Base-by-base conservation (phyloP, 192 early-diverging fungal genomes). In the Mortierella claussenii region DNA sequence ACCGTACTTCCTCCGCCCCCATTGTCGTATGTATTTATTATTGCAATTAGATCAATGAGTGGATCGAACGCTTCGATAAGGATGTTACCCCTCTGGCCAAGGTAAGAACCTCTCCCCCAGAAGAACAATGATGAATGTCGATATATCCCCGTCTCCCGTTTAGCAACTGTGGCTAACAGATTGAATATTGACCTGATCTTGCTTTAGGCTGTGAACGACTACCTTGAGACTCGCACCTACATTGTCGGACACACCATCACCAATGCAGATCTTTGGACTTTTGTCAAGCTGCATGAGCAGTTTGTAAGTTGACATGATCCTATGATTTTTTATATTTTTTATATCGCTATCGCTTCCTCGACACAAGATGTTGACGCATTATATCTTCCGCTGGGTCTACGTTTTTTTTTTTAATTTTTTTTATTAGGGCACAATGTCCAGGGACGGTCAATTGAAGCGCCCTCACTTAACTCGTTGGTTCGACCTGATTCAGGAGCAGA, bases 391-490 rank as follows among this genome's bases (percentile, higher is more conserved):
- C 37, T 40, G 13, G 13, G 13, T 13, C 7, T 40, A 10, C 37
- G 13, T 40, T 24, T 6, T 3, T 11, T 10, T 49, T 23, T 24
- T 47, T 31, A 17, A 23, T 65, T 65, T 15, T 37, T 62, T 52
- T 30, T 24, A 34, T 3, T 45, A 81, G 79, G 82, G 68, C 28
- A 65, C 79, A 26, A 86, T 87, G 28, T 80, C 88, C 4, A 40
- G 54, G 18, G 84, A 89, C 52, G 85, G 87, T 60, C 87, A 86
- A 52, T 83, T 88, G 65, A 85, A 69, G 49, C 75, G 81, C 40
- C 78, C 81, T 67, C 81, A 90, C 76, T 82, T 93, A 37, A 84
- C 87, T 44, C 84, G 93, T 33, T 94, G 92, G 90, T 91, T 92
- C 56, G 91, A 93, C 82, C 78, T 94, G 52, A 82, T 94, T 55